Evolutionary conservation across 768 basidiomycete genomes (phyloP).

Genomic region (Clavulina sp.): DNA sequence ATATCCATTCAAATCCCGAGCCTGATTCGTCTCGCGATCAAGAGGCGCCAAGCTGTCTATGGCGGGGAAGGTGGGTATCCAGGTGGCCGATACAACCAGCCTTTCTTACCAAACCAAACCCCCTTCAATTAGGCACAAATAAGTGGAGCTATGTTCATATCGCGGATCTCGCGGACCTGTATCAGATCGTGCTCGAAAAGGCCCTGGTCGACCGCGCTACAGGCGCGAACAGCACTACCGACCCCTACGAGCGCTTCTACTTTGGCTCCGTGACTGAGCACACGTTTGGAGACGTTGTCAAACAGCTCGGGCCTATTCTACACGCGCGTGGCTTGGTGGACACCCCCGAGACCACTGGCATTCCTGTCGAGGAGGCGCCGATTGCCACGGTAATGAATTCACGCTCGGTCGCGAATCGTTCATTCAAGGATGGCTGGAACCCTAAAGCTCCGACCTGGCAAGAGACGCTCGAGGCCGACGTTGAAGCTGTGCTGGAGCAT

Average conservation of each 20-base stretch:
- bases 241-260: conserved; percentile 14
- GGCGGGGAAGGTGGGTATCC: conserved; percentile 11
- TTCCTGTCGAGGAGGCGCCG: conserved; percentile 10
- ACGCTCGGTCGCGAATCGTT: conserved; percentile 12
- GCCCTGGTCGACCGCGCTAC: conserved; percentile 11
- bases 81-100: neutral
- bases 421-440: conserved; percentile 10
- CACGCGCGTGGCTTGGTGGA: conserved; percentile 6
- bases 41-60: conserved; percentile 12
- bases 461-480: neutral
- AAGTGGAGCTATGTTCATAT: conserved; percentile 17
- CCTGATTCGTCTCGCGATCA: conserved; percentile 10
- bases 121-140: conserved; percentile 11
- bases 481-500: neutral
- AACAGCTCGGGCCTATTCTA: conserved; percentile 6
- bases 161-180: conserved; percentile 15
- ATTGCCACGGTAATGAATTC: conserved; percentile 11
- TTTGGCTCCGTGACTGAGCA: conserved; percentile 13
- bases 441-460: neutral
- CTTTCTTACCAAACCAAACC: neutral
- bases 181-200: conserved; percentile 13
- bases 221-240: conserved; percentile 7
- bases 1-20: conserved; percentile 15
- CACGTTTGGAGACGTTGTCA: conserved; percentile 7
- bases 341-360: neutral